Base-by-base conservation (phyloP, 148 eudicot genomes). In the Gaultheria prostrata region DNA sequence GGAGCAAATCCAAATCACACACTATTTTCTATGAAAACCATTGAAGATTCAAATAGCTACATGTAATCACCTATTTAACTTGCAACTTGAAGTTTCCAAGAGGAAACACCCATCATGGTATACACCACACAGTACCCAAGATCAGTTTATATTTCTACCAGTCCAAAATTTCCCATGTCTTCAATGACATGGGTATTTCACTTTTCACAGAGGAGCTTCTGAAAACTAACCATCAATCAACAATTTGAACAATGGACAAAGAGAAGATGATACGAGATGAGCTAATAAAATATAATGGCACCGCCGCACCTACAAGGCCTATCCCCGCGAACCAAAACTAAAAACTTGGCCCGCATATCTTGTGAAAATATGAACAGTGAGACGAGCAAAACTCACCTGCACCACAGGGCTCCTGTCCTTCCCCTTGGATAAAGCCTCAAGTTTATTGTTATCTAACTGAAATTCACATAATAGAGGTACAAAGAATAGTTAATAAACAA, bases 381-480 rank as follows among this genome's bases (percentile, higher is more conserved):
- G 46, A 30, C 32, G 13, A 69, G 81, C 48, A 77, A 79, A 67
- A 56, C 82, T 70, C 76, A 91, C 93, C 98, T 95, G 96, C 98
- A 94, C 78, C 70, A 92, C 95, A 9, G 98, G 96, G 83, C 90
- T 88, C 84, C 89, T 89, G 53, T 93, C 98, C 85, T 92, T 95
- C 51, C 81, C 86, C 86, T 91, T 94, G 32, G 86, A 89, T 63
- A 95, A 86, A 80, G 89, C 89, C 86, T 86, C 93, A 77, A 95
- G 91, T 71, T 89, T 94, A 70, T 83, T 91, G 82, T 91, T 95
- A 90, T 95, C 98, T 86, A 95, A 87, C 98, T 95, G 90, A 24
- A 83, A 88, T 56, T 76, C 87, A 57, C n/a, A 83, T 24, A 77
- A 48, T 46, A 10, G 8, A 8, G 3, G 28, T 33, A 56, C 1